phyloP scores from a whole-genome alignment of 2,329 filamentous ascomycete genomes.

The Diaporthe citriasiana region DNA sequence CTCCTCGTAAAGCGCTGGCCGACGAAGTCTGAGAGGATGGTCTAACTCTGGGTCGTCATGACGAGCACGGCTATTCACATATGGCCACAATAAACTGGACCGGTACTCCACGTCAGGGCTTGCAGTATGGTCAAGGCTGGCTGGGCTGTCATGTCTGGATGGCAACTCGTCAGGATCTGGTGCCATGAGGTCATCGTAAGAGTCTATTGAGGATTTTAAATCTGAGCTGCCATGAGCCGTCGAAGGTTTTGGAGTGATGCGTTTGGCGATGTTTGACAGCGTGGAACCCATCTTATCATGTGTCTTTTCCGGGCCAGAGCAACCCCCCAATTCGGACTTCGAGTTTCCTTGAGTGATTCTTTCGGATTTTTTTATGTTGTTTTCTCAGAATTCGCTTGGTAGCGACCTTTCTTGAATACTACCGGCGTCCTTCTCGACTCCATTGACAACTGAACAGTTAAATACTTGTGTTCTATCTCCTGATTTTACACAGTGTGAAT shows the following conservation, averaged over 20 bases:
- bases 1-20: slow-evolving; percentile 16
- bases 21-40: neutral
- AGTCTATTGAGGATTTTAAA: neutral
- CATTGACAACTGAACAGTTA: neutral
- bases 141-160: neutral
- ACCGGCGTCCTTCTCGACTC: neutral
- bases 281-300: neutral
- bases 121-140: neutral
- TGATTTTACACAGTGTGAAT: neutral
- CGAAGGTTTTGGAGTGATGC: neutral
- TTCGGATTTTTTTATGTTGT: no score
- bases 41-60: neutral
- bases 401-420: no score
- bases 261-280: neutral
- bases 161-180: neutral
- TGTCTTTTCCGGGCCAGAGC: neutral
- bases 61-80: neutral
- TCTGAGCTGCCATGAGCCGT: neutral
- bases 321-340: no score
- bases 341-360: no score
- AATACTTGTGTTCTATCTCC: neutral
- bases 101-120: neutral
- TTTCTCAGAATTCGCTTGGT: neutral
- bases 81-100: neutral
- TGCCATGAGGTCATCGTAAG: neutral